Conservation (phyloP, 805 yeast genomes). For the Saccharomycopsis malanga region DNA sequence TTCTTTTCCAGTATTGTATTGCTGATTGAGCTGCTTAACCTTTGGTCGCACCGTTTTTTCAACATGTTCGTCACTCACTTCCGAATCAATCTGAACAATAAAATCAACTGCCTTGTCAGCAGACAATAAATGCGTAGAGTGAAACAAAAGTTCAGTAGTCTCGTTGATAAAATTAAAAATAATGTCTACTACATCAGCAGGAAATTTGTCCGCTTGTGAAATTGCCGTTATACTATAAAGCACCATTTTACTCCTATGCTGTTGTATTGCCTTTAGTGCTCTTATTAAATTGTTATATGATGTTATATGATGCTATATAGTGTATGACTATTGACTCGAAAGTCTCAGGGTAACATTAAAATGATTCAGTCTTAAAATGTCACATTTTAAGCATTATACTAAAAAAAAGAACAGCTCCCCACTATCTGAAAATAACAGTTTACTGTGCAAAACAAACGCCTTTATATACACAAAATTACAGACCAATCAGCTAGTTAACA, state of each 20-base stretch:
- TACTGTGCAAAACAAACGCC: too few species aligned
- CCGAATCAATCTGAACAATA: slow-evolving; percentile 12
- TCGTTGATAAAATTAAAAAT: slow-evolving; percentile 8
- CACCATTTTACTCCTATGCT: slow-evolving; percentile 7
- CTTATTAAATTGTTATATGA: background rate
- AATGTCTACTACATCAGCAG: background rate
- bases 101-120: slow-evolving; percentile 21
- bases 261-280: background rate
- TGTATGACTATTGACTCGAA: too few species aligned
- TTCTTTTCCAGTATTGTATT: slow-evolving; percentile 5
- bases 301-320: too few species aligned
- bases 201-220: slow-evolving; percentile 23
- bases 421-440: too few species aligned
- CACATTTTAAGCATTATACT: too few species aligned
- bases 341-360: too few species aligned
- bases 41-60: background rate
- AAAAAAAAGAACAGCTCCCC: too few species aligned
- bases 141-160: slow-evolving; percentile 11
- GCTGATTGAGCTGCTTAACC: slow-evolving; percentile 4
- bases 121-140: slow-evolving; percentile 12
- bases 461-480: too few species aligned
- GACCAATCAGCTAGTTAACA: too few species aligned
- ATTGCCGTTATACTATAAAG: slow-evolving; percentile 27
- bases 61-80: background rate
- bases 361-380: too few species aligned